Conservation (phyloP, 2,329 filamentous ascomycete species). For the Hymenoscyphus fructigenus region DNA sequence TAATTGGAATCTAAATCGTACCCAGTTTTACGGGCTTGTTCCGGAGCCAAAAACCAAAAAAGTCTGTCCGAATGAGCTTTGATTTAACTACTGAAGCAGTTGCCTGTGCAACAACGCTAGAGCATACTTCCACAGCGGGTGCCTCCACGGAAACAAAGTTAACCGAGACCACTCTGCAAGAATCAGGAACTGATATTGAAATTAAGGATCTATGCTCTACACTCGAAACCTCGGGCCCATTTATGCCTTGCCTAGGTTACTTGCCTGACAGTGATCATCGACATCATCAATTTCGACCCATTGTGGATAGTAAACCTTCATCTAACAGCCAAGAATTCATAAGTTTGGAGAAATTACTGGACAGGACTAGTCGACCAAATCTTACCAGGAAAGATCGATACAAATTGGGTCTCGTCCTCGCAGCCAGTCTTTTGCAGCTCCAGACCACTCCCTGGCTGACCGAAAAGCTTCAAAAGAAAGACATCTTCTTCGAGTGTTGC, state of each 20-base stretch:
- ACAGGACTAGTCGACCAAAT: background rate
- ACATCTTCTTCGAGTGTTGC: constrained; percentile 28
- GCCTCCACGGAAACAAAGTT: background rate
- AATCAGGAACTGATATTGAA: constrained; percentile 1
- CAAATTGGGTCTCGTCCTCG: constrained; percentile 25
- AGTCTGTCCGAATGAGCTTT: background rate
- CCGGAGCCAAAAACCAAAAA: background rate
- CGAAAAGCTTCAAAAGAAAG: constrained; percentile 24
- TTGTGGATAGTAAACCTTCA: constrained; percentile 1
- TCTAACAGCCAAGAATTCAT: constrained; percentile 5
- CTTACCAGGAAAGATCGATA: constrained; percentile 26
- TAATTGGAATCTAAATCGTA: background rate
- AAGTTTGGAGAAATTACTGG: constrained; percentile 25
- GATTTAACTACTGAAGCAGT: background rate
- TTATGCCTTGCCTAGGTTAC: constrained; percentile 19
- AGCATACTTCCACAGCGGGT: too few relatives aligned
- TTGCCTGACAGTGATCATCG: constrained; percentile 21
- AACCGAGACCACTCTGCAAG: background rate
- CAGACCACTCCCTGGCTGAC: constrained; percentile 30
- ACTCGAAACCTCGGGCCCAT: background rate
- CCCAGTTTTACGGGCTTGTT: background rate
- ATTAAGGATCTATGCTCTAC: constrained; percentile 25
- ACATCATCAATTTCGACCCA: constrained; percentile 12
- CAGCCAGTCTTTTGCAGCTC: constrained; percentile 30
- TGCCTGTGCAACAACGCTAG: background rate